Base-by-base conservation (phyloP, 192 early-diverging fungal genomes). In the Coemansia sp. region DNA sequence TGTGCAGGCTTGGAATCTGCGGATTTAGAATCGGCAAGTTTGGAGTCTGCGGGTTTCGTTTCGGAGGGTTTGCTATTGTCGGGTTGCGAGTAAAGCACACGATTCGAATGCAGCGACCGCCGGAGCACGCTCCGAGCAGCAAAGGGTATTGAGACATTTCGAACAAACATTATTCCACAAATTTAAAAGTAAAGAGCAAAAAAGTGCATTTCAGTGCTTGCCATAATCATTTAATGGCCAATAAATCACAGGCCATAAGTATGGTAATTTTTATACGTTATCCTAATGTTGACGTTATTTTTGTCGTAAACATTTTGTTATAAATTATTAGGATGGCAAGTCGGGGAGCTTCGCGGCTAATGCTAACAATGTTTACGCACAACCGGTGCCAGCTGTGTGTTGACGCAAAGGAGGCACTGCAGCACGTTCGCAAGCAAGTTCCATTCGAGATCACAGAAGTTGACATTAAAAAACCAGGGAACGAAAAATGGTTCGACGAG, bases 301-400 rank as follows among this genome's bases (percentile, higher is more conserved):
- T 54, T 15, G 25, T 25, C 52, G 14, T 53, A 25, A 26, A 14
- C 5, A 28, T 6, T 54, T 25, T 25, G 5, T 25, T 53, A 26
- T 28, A 25, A 42, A 3, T 9, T 9, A 54, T 25, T 15, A 54
- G 0, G 46, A 60, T 59, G 56, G 20, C 28, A 28, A 38, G 34
- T 17, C 51, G 38, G 28, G 26, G 23, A 12, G 72, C 60, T 28
- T 52, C 60, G 44, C 72, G 68, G 42, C 57, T 80, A 20, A 48
- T 68, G 60, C 68, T 80, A 28, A 80, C 77, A 17, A 74, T 80
- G 77, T 80, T 74, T 51, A 80, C 77, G 25, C 77, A 80, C 51
- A 80, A 34, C 58, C 65, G 65, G 31, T 80, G 77, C 57, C 77
- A 80, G 64, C 62, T 80, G 20, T 80, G 77, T 65, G 72, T 80